Percentiles rank a stretch among this genome's conserved stretches.
These are phyloP conservation scores for Metarhizium guizhouense DNA, from an alignment of 2,329 filamentous ascomycete genomes.

Conservation along the genomic window DNA sequence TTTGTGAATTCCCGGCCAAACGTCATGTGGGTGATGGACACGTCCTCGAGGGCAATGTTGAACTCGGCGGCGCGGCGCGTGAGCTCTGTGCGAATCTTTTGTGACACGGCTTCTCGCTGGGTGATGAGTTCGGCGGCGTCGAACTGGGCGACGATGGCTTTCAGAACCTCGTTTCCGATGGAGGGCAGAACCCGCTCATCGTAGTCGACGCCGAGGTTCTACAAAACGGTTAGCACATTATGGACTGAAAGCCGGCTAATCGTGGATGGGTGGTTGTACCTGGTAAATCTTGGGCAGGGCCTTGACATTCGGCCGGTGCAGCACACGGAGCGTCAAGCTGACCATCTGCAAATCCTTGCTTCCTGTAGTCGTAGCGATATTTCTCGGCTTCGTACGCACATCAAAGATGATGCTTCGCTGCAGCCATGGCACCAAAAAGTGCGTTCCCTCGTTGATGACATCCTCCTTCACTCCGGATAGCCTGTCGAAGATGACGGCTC, in stretches of 20 bases:
- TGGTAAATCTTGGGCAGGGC: conserved; percentile 96
- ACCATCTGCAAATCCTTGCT: conserved; percentile 99
- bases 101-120: conserved; percentile 91
- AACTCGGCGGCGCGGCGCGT: conserved; percentile 91
- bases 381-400: conserved; percentile 92
- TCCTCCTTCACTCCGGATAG: conserved; percentile 84
- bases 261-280: conserved; percentile 38
- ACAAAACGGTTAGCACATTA: background rate
- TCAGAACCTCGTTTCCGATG: conserved; percentile 98
- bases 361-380: conserved; percentile 94
- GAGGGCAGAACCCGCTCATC: conserved; percentile 97
- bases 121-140: conserved; percentile 98
- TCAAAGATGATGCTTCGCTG: conserved; percentile 93
- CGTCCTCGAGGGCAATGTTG: conserved; percentile 98
- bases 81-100: conserved; percentile 87
- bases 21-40: conserved; percentile 99
- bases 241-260: background rate
- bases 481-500: conserved; percentile 97
- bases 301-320: conserved; percentile 91
- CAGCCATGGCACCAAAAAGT: conserved; percentile 93
- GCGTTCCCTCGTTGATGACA: conserved; percentile 92
- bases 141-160: conserved; percentile 97
- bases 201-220: conserved; percentile 97
- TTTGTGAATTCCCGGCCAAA: conserved; percentile 98
- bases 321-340: conserved; percentile 88